phyloP scores from a whole-genome alignment of 176 grass and related monocot species.

The Phragmites australis region DNA sequence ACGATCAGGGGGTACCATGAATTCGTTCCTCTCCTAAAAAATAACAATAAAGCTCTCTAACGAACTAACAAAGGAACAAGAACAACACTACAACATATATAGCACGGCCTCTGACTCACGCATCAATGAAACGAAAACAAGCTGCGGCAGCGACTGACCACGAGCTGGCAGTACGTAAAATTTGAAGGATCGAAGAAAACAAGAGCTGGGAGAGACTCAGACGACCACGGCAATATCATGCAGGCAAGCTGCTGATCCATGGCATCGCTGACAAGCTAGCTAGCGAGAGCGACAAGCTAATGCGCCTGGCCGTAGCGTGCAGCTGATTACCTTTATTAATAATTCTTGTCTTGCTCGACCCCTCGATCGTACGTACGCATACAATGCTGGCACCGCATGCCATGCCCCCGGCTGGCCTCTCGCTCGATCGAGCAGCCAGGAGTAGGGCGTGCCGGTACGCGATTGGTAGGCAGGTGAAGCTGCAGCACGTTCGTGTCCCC shows the following conservation, averaged over 20 bases:
- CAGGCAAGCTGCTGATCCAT: background rate
- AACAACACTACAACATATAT: background rate
- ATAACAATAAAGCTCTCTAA: no score
- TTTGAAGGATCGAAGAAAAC: no score
- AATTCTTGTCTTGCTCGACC: slow-evolving; percentile 29
- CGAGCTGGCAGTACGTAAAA: no score
- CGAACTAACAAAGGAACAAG: background rate
- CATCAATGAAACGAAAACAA: no score
- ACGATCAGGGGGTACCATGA: no score
- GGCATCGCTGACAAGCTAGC: background rate
- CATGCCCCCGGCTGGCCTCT: background rate
- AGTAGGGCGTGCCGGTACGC: no score
- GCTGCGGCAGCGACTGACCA: no score
- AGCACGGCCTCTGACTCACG: slow-evolving; percentile 5
- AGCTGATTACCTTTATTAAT: slow-evolving; percentile 39
- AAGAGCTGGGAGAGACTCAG: no score
- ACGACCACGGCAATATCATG: no score
- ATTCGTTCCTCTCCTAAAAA: background rate
- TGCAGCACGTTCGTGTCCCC: no score
- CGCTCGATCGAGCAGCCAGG: no score
- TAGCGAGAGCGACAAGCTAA: background rate
- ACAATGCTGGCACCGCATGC: background rate
- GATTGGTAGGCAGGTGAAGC: no score
- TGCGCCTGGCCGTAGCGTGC: slow-evolving; percentile 21
- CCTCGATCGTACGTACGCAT: slow-evolving; percentile 35